Evolutionary conservation across 345 rosid species (phyloP).

Genomic region (Camelina laxa): DNA sequence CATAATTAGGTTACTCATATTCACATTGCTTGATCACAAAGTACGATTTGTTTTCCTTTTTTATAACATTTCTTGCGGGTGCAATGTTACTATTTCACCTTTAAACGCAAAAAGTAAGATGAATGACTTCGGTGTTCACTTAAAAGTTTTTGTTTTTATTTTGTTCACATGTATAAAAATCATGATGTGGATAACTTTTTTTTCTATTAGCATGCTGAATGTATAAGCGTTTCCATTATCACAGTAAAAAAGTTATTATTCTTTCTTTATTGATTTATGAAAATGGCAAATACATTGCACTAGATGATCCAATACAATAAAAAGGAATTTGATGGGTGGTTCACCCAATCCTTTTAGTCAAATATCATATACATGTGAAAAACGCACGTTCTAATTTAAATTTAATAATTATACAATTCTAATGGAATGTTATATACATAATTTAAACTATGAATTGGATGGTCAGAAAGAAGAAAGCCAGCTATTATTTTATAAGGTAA

Average conservation of each 20-base stretch:
- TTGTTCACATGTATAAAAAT: background rate
- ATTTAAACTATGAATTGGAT: slow-evolving; percentile 20
- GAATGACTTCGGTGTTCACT: slow-evolving; percentile 20
- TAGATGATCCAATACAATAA: background rate
- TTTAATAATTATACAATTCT: slow-evolving; percentile 6
- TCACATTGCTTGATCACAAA: slow-evolving; percentile 45
- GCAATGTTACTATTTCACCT: slow-evolving; percentile 41
- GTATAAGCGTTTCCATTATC: background rate
- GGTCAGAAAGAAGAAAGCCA: slow-evolving; percentile 35
- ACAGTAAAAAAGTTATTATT: background rate
- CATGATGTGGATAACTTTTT: slow-evolving; percentile 12
- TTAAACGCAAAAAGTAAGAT: slow-evolving; percentile 8
- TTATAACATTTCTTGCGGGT: slow-evolving; percentile 16
- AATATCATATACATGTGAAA: background rate
- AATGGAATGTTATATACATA: slow-evolving; percentile 1
- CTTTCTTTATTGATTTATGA: background rate
- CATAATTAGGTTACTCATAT: slow-evolving; percentile 43
- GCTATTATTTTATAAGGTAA: slow-evolving; percentile 19
- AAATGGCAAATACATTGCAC: background rate
- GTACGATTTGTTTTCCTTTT: slow-evolving; percentile 42
- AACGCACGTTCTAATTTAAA: slow-evolving; percentile 6
- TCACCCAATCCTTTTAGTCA: slow-evolving; percentile 12
- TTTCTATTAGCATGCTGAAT: slow-evolving; percentile 29
- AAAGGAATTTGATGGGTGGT: slow-evolving; percentile 5
- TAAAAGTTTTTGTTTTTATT: background rate